A percentile compares a stretch with the other conserved stretches of the same genome.
phyloP scores from a whole-genome alignment of 306 rosid genomes.

The Pyrus communis region DNA sequence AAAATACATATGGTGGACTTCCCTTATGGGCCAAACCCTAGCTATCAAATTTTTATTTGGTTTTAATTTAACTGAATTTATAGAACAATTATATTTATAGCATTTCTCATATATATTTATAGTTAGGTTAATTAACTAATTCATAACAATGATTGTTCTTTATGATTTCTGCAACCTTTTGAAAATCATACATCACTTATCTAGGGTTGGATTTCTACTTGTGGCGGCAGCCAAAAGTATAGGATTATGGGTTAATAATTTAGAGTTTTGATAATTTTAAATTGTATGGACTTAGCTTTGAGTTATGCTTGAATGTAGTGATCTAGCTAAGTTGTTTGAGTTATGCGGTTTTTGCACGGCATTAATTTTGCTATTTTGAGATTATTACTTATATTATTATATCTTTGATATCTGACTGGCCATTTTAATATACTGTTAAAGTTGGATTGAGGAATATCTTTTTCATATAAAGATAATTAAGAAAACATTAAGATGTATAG shows the following conservation, averaged over 20 bases:
- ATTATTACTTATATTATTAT: no score
- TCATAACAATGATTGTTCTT: neutral
- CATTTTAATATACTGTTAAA: no score
- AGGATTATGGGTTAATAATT: no score
- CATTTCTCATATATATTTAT: neutral
- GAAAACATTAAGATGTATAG: neutral
- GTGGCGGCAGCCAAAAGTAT: neutral
- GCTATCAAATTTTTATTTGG: neutral
- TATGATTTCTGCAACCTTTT: neutral
- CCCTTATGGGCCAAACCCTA: constrained; percentile 11
- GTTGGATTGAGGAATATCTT: no score
- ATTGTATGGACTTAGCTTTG: neutral
- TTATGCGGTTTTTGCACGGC: neutral
- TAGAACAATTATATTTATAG: neutral
- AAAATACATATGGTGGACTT: constrained; percentile 2
- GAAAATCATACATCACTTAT: neutral
- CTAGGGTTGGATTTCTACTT: neutral
- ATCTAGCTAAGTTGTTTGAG: neutral
- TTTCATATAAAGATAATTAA: neutral
- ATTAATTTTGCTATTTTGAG: no score
- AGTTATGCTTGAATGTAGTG: no score
- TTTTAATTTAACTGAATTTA: neutral
- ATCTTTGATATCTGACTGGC: no score
- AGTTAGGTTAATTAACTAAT: neutral
- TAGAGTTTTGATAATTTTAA: no score